Evolutionary conservation across 2,329 filamentous ascomycete genomes (phyloP).

Genomic region (Pezicula rhizophila): DNA sequence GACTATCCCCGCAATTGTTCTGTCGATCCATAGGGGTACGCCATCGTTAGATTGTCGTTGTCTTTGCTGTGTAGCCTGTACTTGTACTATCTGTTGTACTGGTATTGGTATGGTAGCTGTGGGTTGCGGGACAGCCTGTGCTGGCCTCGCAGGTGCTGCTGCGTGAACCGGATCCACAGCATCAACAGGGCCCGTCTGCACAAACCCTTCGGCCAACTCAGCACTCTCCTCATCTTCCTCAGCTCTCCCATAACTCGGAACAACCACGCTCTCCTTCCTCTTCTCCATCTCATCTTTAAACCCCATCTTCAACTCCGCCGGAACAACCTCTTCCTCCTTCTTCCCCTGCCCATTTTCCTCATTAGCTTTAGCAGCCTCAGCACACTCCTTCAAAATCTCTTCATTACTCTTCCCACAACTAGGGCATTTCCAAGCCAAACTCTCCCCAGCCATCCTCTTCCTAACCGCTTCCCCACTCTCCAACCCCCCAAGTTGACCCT

Average conservation of each 20-base stretch:
- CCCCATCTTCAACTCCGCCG: slow-evolving; percentile 52
- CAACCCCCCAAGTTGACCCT: slow-evolving; percentile 84
- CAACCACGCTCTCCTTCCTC: slow-evolving; percentile 14
- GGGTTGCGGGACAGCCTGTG: slow-evolving; percentile 29
- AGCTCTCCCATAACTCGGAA: slow-evolving; percentile 2
- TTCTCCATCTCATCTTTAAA: slow-evolving; percentile 66
- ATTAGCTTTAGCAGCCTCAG: slow-evolving; percentile 41
- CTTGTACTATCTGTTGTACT: slow-evolving; percentile 18
- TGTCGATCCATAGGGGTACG: slow-evolving; percentile 72
- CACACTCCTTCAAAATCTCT: slow-evolving; percentile 68
- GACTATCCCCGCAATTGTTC: slow-evolving; percentile 68
- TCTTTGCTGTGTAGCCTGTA: slow-evolving; percentile 10
- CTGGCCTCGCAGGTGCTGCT: slow-evolving; percentile 17
- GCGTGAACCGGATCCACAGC: slow-evolving; percentile 12
- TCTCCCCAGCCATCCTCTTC: slow-evolving; percentile 62
- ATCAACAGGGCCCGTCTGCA: slow-evolving; percentile 38
- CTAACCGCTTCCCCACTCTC: slow-evolving; percentile 67
- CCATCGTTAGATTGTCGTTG: slow-evolving; percentile 36
- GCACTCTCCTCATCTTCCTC: slow-evolving; percentile 35
- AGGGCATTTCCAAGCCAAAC: slow-evolving; percentile 59
- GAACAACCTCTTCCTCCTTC: slow-evolving; percentile 36
- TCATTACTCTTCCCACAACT: slow-evolving; percentile 66
- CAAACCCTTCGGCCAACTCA: slow-evolving; percentile 51
- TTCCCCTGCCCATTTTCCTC: slow-evolving; percentile 33
- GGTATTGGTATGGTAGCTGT: slow-evolving; percentile 19